Evolutionary conservation across 352 stramenopile genomes (phyloP).

Genomic region (Pythium monospermum): DNA sequence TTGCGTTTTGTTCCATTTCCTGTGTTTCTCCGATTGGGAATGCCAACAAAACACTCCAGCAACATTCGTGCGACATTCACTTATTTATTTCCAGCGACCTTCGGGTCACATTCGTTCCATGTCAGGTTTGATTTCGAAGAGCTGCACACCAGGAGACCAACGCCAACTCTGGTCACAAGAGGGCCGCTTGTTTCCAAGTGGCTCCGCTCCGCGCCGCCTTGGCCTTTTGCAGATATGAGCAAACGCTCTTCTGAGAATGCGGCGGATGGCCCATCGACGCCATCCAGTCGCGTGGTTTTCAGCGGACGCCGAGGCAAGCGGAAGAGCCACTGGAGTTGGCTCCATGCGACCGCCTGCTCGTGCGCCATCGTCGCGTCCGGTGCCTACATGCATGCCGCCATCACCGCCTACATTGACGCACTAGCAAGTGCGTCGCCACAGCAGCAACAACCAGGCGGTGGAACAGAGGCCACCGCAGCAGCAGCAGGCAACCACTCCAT

Average conservation of each 20-base stretch:
- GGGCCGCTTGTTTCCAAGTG: no score
- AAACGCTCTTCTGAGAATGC: no score
- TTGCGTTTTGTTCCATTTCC: no score
- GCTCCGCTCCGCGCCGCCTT: no score
- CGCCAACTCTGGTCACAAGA: no score
- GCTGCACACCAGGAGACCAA: no score
- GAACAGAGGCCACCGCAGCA: slow-evolving; percentile 3
- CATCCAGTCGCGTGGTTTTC: not conserved
- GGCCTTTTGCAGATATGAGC: no score
- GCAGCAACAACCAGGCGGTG: not conserved
- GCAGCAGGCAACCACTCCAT: not conserved
- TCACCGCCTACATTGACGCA: slow-evolving; percentile 19
- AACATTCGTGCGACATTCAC: slow-evolving; percentile 8
- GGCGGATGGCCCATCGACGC: no score
- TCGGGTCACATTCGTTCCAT: no score
- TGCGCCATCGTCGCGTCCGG: slow-evolving; percentile 59
- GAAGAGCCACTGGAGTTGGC: slow-evolving; percentile 54
- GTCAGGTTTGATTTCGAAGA: no score
- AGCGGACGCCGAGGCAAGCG: slow-evolving; percentile 14
- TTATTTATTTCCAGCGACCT: not conserved
- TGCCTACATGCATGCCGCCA: slow-evolving; percentile 62
- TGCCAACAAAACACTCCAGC: not conserved
- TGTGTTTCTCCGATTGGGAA: not conserved
- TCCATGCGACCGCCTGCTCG: slow-evolving; percentile 64
- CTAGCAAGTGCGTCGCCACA: not conserved